Evolutionary conservation across 164 flowering plant genomes (phyloP).

Genomic region (Akebia trifoliata): DNA sequence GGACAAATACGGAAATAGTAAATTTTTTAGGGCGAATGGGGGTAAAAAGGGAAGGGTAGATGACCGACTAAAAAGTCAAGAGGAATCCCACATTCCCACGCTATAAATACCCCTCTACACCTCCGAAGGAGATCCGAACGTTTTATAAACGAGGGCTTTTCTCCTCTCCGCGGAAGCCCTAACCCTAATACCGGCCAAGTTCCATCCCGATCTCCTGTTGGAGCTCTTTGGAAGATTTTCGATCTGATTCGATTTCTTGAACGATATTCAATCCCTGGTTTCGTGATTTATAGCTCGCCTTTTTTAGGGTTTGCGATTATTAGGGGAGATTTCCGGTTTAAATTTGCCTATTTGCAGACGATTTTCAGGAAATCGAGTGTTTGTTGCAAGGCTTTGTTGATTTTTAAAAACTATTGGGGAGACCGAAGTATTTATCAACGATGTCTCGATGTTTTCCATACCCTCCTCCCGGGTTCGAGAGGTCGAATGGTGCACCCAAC

Average conservation of each 20-base stretch:
- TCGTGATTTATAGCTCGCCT: background rate
- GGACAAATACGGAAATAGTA: too few species aligned
- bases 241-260: background rate
- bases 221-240: background rate
- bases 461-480: conserved; percentile 38
- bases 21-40: too few species aligned
- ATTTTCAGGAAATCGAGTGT: background rate
- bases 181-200: too few species aligned
- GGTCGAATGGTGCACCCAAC: conserved; percentile 19
- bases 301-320: background rate
- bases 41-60: too few species aligned
- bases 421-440: background rate
- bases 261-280: background rate
- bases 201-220: background rate
- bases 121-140: too few species aligned
- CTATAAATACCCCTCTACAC: background rate
- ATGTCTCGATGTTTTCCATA: conserved; percentile 63
- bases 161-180: background rate
- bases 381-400: background rate
- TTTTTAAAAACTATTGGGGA: background rate
- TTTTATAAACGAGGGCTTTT: background rate
- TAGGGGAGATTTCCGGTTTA: background rate
- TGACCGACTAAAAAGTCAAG: too few species aligned
- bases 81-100: background rate
- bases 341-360: background rate